phyloP scores from a whole-genome alignment of 2,329 filamentous ascomycete genomes.

The Diaporthe humulicola region DNA sequence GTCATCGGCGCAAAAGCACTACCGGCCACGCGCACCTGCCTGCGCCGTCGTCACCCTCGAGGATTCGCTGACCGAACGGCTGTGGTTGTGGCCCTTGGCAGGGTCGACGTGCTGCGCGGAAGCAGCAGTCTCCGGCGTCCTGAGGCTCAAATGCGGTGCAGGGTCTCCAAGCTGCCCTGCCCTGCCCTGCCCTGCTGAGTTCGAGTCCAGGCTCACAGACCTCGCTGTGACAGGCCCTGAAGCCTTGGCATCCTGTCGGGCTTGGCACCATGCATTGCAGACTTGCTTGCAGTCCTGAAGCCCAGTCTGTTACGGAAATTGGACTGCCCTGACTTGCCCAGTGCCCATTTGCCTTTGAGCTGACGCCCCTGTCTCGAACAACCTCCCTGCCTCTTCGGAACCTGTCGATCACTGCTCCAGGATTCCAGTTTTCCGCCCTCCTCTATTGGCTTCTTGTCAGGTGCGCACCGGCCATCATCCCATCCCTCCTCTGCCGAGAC shows the following conservation, averaged over 20 bases:
- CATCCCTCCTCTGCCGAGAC: constrained; percentile 24
- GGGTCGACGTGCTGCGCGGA: constrained; percentile 34
- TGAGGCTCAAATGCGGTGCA: constrained; percentile 22
- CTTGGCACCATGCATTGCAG: constrained; percentile 34
- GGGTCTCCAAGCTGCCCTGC: neutral
- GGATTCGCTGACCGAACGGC: constrained; percentile 41
- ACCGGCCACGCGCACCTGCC: neutral
- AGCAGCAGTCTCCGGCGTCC: constrained; percentile 25
- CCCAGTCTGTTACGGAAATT: constrained; percentile 38
- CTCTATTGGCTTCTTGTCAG: constrained; percentile 19
- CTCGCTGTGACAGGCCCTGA: constrained; percentile 21
- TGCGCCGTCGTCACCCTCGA: constrained; percentile 22
- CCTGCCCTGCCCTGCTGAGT: neutral
- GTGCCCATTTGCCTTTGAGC: constrained; percentile 3
- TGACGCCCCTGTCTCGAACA: constrained; percentile 28
- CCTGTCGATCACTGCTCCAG: constrained; percentile 37
- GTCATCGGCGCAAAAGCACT: neutral
- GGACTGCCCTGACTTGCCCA: constrained; percentile 8
- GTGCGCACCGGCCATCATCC: constrained; percentile 21
- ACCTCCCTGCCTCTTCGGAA: constrained; percentile 31
- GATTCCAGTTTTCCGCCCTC: constrained; percentile 19
- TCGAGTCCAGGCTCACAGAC: constrained; percentile 9
- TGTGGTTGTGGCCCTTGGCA: constrained; percentile 26
- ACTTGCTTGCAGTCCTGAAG: constrained; percentile 34
- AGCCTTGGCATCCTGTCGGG: constrained; percentile 4